phyloP scores from a whole-genome alignment of 176 grass and related monocot species.

The Ensete glaucum region DNA sequence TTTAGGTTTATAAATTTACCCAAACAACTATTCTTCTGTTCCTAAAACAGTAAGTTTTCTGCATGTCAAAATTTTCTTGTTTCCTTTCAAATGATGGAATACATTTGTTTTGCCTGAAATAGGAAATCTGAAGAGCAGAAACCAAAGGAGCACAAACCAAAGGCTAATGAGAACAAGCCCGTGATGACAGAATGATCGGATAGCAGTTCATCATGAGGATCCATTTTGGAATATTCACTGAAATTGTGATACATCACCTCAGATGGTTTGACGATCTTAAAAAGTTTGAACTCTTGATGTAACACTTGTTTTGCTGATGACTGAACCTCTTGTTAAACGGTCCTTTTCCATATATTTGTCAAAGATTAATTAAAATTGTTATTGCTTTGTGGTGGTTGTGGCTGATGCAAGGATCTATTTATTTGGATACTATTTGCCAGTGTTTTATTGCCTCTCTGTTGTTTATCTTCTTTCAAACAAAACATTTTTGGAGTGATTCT shows the following conservation, averaged over 20 bases:
- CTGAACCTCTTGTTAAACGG: neutral
- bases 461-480: no score
- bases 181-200: conserved; percentile 60
- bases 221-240: neutral
- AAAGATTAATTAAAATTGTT: no score
- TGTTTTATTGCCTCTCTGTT: no score
- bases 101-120: neutral
- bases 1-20: neutral
- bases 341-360: no score
- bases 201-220: neutral
- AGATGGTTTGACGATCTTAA: neutral
- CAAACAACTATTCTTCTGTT: neutral
- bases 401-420: no score
- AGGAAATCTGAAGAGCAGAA: conserved; percentile 63
- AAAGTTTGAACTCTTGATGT: neutral
- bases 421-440: no score
- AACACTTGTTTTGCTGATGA: neutral
- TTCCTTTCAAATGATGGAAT: neutral
- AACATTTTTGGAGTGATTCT: no score
- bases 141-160: conserved; percentile 60
- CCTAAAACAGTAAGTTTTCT: neutral
- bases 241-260: neutral
- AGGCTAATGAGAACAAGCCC: conserved; percentile 67
- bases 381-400: no score
- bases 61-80: neutral